Evolutionary conservation across 1,284 basidiomycete genomes (phyloP), one percentile per base, ranked within the genome.

Genomic region (Blastosporella zonata): DNA sequence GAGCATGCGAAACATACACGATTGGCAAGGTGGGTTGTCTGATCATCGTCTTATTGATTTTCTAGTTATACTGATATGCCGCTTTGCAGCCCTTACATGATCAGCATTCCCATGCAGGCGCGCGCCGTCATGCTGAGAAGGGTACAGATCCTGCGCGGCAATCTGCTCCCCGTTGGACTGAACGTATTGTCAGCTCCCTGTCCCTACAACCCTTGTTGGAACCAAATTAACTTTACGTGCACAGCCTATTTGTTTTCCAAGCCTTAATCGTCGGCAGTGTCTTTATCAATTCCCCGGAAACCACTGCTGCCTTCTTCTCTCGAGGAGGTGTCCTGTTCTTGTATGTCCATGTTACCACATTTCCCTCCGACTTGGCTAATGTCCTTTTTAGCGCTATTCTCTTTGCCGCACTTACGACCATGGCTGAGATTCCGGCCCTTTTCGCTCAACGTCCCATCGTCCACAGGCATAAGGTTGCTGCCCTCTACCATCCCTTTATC

Each of bases 311-410:
- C 10, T 88, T 82, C 64, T 95, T 87, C 72, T 84, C 86, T 12
- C 81, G 91, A 17, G 90, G 90, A 2, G 92, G 91, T 69, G 71
- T 84, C 18, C 65, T 87, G 6, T 87, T 84, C 70, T 87, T 86
- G 81, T 84, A 50, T 29, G 77, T 65, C 12, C 6, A 6, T 7
- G 28, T 5, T 37, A 10, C 9, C 8, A 22, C 9, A 2, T 3
- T 7, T 20, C 20, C 22, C 12, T 20, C 10, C 10, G 36, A 31
- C 25, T 31, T 37, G 8, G 5, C 9, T 12, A 6, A 20, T 37
- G 5, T 21, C 5, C 7, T 15, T 6, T 27, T 34, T 27, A 81
- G 78, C 49, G 65, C 80, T 0, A 64, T 82, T 7, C 70, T 84
- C 7, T 79, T 81, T 60, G 67, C 73, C 6, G 77, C 77, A 1